phyloP scores from a whole-genome alignment of 2,329 filamentous ascomycete species.

The Ceratocystis variospora region DNA sequence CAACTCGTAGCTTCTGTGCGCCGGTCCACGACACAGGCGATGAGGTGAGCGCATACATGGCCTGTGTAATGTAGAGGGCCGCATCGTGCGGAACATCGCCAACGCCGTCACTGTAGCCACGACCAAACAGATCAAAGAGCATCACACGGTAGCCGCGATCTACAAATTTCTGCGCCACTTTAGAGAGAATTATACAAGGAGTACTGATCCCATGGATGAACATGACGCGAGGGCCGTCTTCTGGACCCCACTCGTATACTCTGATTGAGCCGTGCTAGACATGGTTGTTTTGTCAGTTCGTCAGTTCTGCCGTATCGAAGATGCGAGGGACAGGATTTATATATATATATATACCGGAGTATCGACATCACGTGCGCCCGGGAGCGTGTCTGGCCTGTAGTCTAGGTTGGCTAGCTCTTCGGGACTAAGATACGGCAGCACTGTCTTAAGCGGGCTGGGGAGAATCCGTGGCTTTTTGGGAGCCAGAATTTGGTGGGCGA shows the following conservation, averaged over 20 bases:
- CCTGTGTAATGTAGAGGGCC: conserved; percentile 59
- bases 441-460: conserved; percentile 33
- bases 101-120: conserved; percentile 53
- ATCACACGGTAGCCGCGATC: conserved; percentile 62
- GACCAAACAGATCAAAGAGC: conserved; percentile 61
- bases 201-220: conserved; percentile 77
- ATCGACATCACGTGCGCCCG: conserved; percentile 57
- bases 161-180: conserved; percentile 53
- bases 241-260: conserved; percentile 72
- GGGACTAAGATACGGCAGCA: conserved; percentile 27
- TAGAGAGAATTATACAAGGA: conserved; percentile 57
- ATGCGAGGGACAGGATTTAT: not conserved
- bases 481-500: conserved; percentile 29
- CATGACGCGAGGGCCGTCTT: conserved; percentile 57
- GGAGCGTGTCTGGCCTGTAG: conserved; percentile 56
- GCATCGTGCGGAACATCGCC: conserved; percentile 56
- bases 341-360: conserved; percentile 37
- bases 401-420: conserved; percentile 29
- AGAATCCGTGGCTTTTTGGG: conserved; percentile 30
- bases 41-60: conserved; percentile 55
- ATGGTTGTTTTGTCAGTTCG: not conserved
- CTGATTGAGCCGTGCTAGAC: conserved; percentile 56
- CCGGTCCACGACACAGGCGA: conserved; percentile 57
- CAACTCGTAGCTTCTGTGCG: conserved; percentile 43
- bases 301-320: not conserved